phyloP scores from a whole-genome alignment of 163 green algal genomes.

The Coccomyxa subellipsoidea region DNA sequence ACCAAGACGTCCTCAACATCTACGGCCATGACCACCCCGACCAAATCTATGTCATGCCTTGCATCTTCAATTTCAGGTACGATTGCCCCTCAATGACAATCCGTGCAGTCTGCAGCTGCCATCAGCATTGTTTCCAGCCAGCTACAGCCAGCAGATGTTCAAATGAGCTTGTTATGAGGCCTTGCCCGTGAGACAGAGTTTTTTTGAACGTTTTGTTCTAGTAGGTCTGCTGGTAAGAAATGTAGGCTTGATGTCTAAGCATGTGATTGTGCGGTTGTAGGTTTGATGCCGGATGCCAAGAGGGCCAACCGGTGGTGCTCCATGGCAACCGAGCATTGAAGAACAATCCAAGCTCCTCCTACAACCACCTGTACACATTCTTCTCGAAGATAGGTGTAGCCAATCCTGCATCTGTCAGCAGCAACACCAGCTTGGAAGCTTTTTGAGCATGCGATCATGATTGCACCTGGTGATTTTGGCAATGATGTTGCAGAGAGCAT shows the following conservation, averaged over 20 bases:
- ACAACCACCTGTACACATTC: background rate
- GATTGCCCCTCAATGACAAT: background rate
- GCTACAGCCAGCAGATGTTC: no score
- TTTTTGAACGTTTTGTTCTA: no score
- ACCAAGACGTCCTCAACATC: conserved; percentile 10
- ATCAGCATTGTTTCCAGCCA: no score
- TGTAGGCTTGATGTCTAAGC: no score
- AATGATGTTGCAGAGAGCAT: no score
- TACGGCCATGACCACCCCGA: background rate
- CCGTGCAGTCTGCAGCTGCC: no score
- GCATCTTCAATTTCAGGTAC: background rate
- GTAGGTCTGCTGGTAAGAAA: no score
- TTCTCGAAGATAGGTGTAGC: background rate
- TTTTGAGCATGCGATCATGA: background rate
- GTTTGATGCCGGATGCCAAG: background rate
- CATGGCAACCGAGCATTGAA: background rate
- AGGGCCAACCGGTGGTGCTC: background rate
- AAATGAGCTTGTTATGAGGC: no score
- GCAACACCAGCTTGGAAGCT: background rate
- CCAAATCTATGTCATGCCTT: background rate
- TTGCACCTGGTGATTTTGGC: no score
- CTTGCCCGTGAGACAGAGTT: no score
- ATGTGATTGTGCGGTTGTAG: no score
- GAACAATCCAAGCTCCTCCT: background rate
- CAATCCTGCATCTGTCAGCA: background rate